Evolutionary conservation across 1,284 basidiomycete species (phyloP), one percentile per base, ranked within the genome.

Genomic region (Melampsora americana): DNA sequence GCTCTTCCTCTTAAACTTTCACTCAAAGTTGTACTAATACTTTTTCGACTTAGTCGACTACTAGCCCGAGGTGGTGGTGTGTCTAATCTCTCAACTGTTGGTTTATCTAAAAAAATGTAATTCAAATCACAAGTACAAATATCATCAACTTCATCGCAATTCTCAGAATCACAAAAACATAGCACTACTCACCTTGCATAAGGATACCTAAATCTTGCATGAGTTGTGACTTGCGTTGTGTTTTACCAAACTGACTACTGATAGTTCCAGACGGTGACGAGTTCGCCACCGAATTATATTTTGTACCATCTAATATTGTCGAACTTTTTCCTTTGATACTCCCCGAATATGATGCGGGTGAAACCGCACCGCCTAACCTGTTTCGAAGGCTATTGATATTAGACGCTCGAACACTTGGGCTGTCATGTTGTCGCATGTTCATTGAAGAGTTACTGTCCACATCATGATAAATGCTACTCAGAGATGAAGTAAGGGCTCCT

Each of bases 191-290:
- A 59, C 53, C 53, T 23, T 23, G 53, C 53, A 59, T 23, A 23
- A 59, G n/a, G 9, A 59, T 23, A 28, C 53, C 53, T 11, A 59
- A 28, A 28, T 59, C 53, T 28, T 59, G 53, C n/a, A 59, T 59
- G 53, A 59, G 28, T 28, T 59, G 53, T 11, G 53, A 59, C 53
- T 59, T 59, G 18, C 53, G 53, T n/a, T 59, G 53, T 11, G 23
- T 28, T 23, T 23, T 23, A 2, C 56, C 62, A 39, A 74, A 74
- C 35, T 64, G 62, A 35, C 71, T 74, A 9, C 50, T 66, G 18
- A 74, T 64, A 20, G 71, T 74, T 2, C 64, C 71, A 23, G 39
- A 62, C 16, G 71, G 71, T 18, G 69, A 72, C 1, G 71, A 74
- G 23, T 66, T 59, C 20, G 12, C 48, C 7, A 66, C 30, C 28